These are phyloP conservation scores for Neofusicoccum umdonicola DNA, from an alignment of 2,329 filamentous ascomycete species.

Conservation along the genomic window DNA sequence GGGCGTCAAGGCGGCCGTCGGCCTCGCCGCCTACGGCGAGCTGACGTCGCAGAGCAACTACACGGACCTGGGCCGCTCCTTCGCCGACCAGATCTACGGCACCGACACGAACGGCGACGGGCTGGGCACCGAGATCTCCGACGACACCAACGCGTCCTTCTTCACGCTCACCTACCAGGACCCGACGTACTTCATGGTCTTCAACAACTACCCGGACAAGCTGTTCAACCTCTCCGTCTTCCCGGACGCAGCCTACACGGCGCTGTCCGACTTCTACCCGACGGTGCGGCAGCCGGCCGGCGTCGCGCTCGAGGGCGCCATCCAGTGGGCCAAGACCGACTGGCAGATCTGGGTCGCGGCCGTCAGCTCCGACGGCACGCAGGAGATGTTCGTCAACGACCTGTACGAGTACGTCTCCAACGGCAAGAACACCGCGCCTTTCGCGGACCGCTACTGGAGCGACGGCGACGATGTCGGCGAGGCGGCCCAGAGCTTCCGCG, in stretches of 20 bases:
- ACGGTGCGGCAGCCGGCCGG: constrained; percentile 37
- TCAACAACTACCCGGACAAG: constrained; percentile 44
- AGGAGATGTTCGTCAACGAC: constrained; percentile 36
- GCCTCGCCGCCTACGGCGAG: constrained; percentile 45
- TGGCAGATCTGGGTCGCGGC: constrained; percentile 46
- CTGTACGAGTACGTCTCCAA: constrained; percentile 45
- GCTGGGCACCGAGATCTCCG: constrained; percentile 11
- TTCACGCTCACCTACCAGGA: constrained; percentile 41
- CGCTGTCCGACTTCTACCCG: constrained; percentile 39
- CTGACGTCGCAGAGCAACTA: constrained; percentile 39
- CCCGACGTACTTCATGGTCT: constrained; percentile 38
- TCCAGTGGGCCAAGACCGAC: constrained; percentile 45
- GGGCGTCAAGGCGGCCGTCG: constrained; percentile 48
- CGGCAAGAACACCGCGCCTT: constrained; percentile 43
- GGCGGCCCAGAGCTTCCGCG: constrained; percentile 31
- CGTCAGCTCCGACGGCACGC: constrained; percentile 15
- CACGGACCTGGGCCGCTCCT: constrained; percentile 34
- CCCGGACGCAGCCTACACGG: constrained; percentile 33
- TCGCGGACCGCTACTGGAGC: constrained; percentile 44
- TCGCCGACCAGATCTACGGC: constrained; percentile 21
- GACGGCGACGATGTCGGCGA: constrained; percentile 24
- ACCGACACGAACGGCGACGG: constrained; percentile 11
- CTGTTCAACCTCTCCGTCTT: constrained; percentile 41
- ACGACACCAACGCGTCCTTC: constrained; percentile 32
- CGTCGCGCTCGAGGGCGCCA: constrained; percentile 40